Evolutionary conservation across 192 early-diverging fungal species (phyloP), one percentile per base, ranked within the genome.

Genomic region (Backusella circina): DNA sequence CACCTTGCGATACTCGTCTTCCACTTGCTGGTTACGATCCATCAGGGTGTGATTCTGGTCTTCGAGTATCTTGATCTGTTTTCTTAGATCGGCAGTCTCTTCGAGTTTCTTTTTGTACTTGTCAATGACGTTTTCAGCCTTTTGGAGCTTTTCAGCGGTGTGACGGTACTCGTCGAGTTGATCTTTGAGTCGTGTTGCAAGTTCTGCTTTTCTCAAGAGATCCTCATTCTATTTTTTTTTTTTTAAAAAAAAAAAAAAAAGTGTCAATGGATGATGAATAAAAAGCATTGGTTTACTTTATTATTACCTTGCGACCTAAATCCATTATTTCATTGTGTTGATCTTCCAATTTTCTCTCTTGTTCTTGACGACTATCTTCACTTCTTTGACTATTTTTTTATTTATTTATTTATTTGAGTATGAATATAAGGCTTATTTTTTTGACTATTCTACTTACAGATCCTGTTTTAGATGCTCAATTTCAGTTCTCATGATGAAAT

Each of bases 101-200:
- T 98, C 97, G 5, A 97, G 85, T 64, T 96, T 93, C 84, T 96
- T 96, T 78, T 96, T 97, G 83, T 95, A 99, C 80, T 97, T 98
- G 79, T 98, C 97, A 75, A 97, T 91, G 35, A 96, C 90, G 35
- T 95, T 94, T 79, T 99, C 98, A 2, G 93, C 89, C 86, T 97
- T 97, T 85, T 93, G 91, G 15, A 97, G 86, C 71, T 93, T 94
- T 68, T 98, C 97, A n/a, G 93, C 94, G 0, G 92, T 88, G 77
- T 96, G 95, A 44, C 90, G 86, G 77, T 95, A 94, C 80, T 98
- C 97, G 70, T 97, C 94, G 21, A 99, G 76, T 81, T 99, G 91
- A 80, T 98, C 97, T 66, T 92, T 91, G 68, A 98, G 82, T 18
- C 88, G 86, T 9, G 79, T 77, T 2, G 86, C 89, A 75, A 97